Evolutionary conservation across 2,329 filamentous ascomycete species (phyloP).

Genomic region (Botrytis deweyae): DNA sequence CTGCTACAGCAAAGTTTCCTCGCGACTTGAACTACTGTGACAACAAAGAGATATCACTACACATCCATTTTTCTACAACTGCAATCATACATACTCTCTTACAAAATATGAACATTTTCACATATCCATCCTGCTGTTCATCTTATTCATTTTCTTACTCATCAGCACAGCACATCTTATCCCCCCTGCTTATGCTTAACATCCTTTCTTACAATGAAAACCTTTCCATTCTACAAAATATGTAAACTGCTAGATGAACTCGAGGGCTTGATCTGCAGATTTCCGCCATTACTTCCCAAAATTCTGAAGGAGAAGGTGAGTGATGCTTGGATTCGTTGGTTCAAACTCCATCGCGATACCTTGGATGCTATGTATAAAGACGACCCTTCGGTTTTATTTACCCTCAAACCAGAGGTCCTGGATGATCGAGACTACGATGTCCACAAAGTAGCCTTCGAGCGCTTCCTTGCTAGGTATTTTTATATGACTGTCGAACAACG

Average conservation of each 20-base stretch:
- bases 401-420: slow-evolving; percentile 50
- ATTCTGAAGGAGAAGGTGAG: slow-evolving; percentile 54
- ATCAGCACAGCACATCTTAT: background rate
- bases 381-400: slow-evolving; percentile 8
- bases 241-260: slow-evolving; percentile 73
- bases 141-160: background rate
- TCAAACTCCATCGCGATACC: slow-evolving; percentile 56
- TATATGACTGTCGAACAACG: background rate
- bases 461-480: slow-evolving; percentile 57
- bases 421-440: slow-evolving; percentile 77
- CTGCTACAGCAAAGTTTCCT: background rate
- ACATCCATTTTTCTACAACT: background rate
- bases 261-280: slow-evolving; percentile 46
- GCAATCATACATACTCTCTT: background rate
- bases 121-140: background rate
- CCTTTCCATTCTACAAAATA: slow-evolving; percentile 66
- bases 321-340: slow-evolving; percentile 64
- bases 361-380: slow-evolving; percentile 48
- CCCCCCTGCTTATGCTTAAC: background rate
- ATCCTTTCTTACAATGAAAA: slow-evolving; percentile 43
- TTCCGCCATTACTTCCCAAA: slow-evolving; percentile 43
- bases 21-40: background rate
- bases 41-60: background rate
- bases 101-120: background rate
- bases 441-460: slow-evolving; percentile 59